These are phyloP conservation scores for Aureobasidium musti DNA, from an alignment of 2,329 filamentous ascomycete genomes.

Conservation along the genomic window DNA sequence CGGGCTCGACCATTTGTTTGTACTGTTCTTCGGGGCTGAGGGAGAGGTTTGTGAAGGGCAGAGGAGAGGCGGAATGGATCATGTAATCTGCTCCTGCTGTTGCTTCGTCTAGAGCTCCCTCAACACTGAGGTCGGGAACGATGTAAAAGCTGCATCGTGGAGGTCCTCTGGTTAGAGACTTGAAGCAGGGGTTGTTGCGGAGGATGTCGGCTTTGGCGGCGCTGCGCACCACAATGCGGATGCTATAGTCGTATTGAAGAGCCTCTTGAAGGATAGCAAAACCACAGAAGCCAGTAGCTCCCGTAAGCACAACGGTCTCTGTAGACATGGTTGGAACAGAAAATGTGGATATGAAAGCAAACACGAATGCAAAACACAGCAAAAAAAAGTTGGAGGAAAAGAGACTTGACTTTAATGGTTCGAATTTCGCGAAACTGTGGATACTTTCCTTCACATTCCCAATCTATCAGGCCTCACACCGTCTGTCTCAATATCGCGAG, in stretches of 20 bases:
- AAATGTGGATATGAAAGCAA: not conserved
- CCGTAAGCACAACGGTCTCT: conserved; percentile 42
- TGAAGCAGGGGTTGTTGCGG: conserved; percentile 36
- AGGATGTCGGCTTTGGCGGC: conserved; percentile 40
- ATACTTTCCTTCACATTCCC: not conserved
- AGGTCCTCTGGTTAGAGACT: conserved; percentile 33
- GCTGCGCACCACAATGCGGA: conserved; percentile 44
- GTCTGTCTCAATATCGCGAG: not conserved
- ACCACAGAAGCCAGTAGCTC: conserved; percentile 46
- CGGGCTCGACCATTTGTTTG: conserved; percentile 33
- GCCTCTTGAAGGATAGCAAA: conserved; percentile 41
- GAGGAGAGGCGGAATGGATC: conserved; percentile 38
- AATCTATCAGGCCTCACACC: not conserved
- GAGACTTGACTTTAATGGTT: conserved; percentile 8
- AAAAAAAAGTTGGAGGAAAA: not conserved
- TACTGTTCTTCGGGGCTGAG: conserved; percentile 10
- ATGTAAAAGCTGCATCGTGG: conserved; percentile 39
- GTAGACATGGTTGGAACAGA: conserved; percentile 13
- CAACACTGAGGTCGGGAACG: conserved; percentile 40
- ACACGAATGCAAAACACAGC: not conserved
- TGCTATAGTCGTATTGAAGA: conserved; percentile 43
- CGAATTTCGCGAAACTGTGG: not conserved
- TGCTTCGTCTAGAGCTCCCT: conserved; percentile 42
- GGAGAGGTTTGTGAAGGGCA: conserved; percentile 28
- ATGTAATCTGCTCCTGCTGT: conserved; percentile 39